phyloP scores from a whole-genome alignment of 441 rosid genomes.

The Populus hybrid region DNA sequence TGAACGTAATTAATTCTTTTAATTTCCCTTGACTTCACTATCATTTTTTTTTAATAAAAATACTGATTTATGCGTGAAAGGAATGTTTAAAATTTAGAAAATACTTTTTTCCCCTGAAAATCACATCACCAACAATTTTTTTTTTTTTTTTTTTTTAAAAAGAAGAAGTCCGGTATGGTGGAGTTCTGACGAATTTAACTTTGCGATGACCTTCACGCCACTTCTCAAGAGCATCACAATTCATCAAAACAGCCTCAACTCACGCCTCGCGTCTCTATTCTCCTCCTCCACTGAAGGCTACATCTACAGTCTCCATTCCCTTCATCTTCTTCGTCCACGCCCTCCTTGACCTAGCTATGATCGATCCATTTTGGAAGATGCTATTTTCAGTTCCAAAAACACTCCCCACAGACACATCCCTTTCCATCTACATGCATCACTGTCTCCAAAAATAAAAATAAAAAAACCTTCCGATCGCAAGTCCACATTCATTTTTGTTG shows the following conservation, averaged over 20 bases:
- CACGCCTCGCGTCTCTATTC: not conserved
- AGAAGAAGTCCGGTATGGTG: not conserved
- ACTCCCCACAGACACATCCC: not conserved
- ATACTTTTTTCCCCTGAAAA: no score
- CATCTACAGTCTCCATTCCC: not conserved
- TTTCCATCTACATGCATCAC: not conserved
- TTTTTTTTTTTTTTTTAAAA: no score
- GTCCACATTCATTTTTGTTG: no score
- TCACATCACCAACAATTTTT: no score
- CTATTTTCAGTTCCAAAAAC: not conserved
- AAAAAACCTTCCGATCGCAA: no score
- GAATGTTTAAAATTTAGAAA: not conserved
- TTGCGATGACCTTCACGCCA: not conserved
- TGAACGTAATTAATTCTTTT: no score
- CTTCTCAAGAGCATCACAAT: not conserved
- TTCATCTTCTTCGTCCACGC: not conserved
- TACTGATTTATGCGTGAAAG: not conserved
- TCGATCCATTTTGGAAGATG: not conserved
- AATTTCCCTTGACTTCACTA: not conserved
- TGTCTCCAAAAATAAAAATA: no score
- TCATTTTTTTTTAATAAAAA: no score
- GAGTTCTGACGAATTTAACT: not conserved
- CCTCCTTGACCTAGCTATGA: not conserved
- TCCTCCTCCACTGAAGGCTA: not conserved
- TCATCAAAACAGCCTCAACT: no score